phyloP scores from a whole-genome alignment of 345 rosid species.

The Turritis glabra region DNA sequence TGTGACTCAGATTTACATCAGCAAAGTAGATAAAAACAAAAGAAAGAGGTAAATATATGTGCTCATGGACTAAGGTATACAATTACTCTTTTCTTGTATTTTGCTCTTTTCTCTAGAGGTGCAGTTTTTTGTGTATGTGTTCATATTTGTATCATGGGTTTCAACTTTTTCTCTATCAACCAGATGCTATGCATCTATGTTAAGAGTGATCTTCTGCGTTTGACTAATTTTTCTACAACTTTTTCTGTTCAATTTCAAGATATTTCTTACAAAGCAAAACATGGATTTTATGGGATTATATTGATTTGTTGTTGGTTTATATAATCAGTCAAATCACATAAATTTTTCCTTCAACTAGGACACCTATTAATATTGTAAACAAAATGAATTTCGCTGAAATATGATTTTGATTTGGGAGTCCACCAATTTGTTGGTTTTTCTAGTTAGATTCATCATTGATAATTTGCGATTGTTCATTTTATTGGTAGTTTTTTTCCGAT shows the following conservation, averaged over 20 bases:
- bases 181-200: background rate
- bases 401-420: background rate
- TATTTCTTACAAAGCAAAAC: background rate
- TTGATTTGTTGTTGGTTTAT: background rate
- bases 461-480: background rate
- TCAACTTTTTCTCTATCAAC: background rate
- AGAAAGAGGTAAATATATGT: background rate
- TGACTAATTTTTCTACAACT: background rate
- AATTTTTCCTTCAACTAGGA: background rate
- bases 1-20: conserved; percentile 15
- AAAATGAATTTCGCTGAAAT: background rate
- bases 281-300: background rate
- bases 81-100: background rate
- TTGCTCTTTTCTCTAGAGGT: background rate
- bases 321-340: background rate
- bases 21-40: background rate
- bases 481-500: background rate
- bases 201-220: background rate
- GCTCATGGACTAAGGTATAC: background rate
- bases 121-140: background rate
- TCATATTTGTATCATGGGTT: background rate
- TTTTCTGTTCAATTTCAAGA: background rate
- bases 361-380: background rate
- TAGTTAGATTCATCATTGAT: background rate
- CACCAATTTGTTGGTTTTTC: too few relatives aligned